Conservation (phyloP, 2,329 filamentous ascomycete genomes). For the Diaporthe capsici region DNA sequence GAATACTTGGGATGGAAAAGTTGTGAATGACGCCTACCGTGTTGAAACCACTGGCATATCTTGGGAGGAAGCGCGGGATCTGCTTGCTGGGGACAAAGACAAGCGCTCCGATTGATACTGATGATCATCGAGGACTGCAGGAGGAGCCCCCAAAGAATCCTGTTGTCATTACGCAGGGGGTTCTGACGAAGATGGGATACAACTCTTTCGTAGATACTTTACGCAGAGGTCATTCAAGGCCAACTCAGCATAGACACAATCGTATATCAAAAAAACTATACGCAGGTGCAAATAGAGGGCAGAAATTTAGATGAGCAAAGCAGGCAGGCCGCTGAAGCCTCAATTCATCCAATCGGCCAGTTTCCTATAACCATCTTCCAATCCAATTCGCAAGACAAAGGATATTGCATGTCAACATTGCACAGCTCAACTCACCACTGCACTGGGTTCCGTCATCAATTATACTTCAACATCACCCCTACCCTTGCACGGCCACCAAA, state of each 20-base stretch:
- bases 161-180: not conserved
- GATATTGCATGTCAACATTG: not conserved
- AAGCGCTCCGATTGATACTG: not conserved
- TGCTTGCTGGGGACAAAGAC: not conserved
- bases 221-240: not conserved
- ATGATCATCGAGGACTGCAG: not conserved
- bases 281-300: not conserved
- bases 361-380: not conserved
- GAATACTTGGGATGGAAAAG: not conserved
- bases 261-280: not conserved
- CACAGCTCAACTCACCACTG: not conserved
- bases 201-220: not conserved
- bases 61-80: not conserved
- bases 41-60: not conserved
- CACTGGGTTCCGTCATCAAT: not conserved
- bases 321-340: not conserved
- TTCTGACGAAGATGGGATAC: not conserved
- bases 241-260: not conserved
- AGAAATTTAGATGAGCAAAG: not conserved
- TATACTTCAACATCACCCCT: not conserved
- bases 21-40: not conserved
- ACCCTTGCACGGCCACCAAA: not conserved
- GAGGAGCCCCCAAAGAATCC: not conserved
- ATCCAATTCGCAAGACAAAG: not conserved
- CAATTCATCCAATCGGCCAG: not conserved